Evolutionary conservation across 1,284 basidiomycete genomes (phyloP).

Genomic region (Moesziomyces antarcticus): DNA sequence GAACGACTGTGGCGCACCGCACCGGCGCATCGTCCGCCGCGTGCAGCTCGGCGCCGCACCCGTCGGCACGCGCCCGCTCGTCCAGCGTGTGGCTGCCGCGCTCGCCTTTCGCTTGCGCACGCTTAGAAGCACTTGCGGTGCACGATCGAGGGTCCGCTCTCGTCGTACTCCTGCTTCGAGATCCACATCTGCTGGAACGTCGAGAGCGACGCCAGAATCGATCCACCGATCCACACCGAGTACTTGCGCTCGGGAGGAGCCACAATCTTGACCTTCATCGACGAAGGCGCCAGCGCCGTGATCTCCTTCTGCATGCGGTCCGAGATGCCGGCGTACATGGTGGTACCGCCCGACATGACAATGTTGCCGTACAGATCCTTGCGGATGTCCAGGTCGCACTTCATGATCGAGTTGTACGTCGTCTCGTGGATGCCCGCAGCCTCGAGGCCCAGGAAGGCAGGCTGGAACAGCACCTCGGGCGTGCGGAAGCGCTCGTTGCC

Average conservation of each 20-base stretch:
- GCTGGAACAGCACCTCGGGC: slow-evolving; percentile 97
- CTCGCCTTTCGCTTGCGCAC: too few species aligned
- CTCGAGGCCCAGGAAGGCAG: slow-evolving; percentile 90
- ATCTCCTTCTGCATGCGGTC: slow-evolving; percentile 99
- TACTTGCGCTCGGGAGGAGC: slow-evolving; percentile 68
- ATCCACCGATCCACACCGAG: slow-evolving; percentile 98
- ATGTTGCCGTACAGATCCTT: slow-evolving; percentile 93
- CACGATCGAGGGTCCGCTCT: slow-evolving; percentile 65
- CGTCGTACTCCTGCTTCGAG: slow-evolving; percentile 78
- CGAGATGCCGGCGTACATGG: slow-evolving; percentile 96
- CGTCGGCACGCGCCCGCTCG: background rate
- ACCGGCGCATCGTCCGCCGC: too few species aligned
- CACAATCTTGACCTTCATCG: slow-evolving; percentile 80
- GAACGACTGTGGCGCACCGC: too few species aligned
- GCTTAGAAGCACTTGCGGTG: slow-evolving; percentile 68
- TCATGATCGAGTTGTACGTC: slow-evolving; percentile 87
- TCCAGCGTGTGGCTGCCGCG: background rate
- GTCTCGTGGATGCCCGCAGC: slow-evolving; percentile 95
- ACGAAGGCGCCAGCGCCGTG: slow-evolving; percentile 81
- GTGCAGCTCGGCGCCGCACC: too few species aligned
- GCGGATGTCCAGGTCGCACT: slow-evolving; percentile 75
- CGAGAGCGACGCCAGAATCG: slow-evolving; percentile 91
- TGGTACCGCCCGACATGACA: slow-evolving; percentile 93
- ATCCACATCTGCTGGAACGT: slow-evolving; percentile 95
- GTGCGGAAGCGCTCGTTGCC: slow-evolving; percentile 97